Evolutionary conservation across 2,329 filamentous ascomycete genomes (phyloP), one percentile per base, ranked within the genome.

Genomic region (Apiospora rasikravindrae): DNA sequence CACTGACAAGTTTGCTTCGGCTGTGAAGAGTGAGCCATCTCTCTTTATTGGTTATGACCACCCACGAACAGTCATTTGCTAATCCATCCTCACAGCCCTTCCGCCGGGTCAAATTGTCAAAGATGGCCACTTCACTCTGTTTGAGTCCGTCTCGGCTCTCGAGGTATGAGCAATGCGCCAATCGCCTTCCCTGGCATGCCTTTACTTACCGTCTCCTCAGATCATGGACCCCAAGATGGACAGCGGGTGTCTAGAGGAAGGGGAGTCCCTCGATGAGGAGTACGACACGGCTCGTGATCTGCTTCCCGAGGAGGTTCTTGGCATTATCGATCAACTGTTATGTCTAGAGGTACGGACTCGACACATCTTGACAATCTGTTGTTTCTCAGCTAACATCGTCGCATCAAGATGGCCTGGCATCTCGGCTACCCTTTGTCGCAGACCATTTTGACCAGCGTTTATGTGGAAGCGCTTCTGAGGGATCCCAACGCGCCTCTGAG

Each of bases 221-320:
- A 98, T 99, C 77, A 98, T 98, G 94, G 96, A 99, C 79, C 92
- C 94, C 0, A 99, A 98, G 83, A 99, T 99, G 96, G 96, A 99
- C 82, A 98, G 94, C 79, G 96, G 96, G 40, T 95, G 92, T 75
- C 86, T 97, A 8, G 88, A 90, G 26, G 90, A 92, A 10, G 93
- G 92, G 42, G 94, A 98, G 78, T 90, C 91, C n/a, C 88, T 96
- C 45, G 94, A 97, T 73, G 92, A 96, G 74, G 88, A 93, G 69
- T 97, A 96, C 81, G 92, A 98, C 78, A 89, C 95, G 53, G 85
- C 89, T 61, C 86, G 87, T 67, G 85, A 88, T 8, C 84, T 97
- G 53, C 85, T 92, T 19, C 93, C 94, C 0, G 90, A 93, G 76
- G 92, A 99, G 82, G 90, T 97, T 0, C 85, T 99, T 70, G 96